phyloP scores from a whole-genome alignment of 768 basidiomycete genomes.

The Lactarius pseudohatsudake region DNA sequence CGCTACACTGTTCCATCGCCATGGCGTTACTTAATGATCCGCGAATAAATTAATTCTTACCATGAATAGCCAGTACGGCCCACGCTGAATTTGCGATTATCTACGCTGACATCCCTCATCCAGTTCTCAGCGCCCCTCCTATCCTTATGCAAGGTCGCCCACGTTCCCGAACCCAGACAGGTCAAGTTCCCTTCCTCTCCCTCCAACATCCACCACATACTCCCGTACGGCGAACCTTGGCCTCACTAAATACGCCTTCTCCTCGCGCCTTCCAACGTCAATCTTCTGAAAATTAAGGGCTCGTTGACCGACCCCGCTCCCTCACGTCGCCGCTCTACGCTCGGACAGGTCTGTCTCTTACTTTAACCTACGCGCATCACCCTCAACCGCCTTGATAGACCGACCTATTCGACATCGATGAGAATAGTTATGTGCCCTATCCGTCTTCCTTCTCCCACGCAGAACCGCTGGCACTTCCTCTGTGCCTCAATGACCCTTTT shows the following conservation, averaged over 20 bases:
- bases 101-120: conserved; percentile 9
- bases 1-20: conserved; percentile 30
- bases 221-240: conserved; percentile 40
- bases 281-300: conserved; percentile 63
- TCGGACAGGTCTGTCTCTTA: conserved; percentile 41
- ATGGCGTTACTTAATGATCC: conserved; percentile 41
- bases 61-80: conserved; percentile 22
- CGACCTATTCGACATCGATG: conserved; percentile 74
- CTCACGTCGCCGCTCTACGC: conserved; percentile 42
- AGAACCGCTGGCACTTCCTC: conserved; percentile 35
- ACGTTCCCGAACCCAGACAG: conserved; percentile 33
- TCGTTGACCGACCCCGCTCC: conserved; percentile 71
- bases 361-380: conserved; percentile 25
- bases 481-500: conserved; percentile 47
- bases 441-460: conserved; percentile 40
- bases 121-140: conserved; percentile 29
- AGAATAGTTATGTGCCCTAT: conserved; percentile 60
- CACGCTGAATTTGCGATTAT: not conserved
- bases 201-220: conserved; percentile 34
- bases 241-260: conserved; percentile 59
- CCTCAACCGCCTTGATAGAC: conserved; percentile 34
- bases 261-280: conserved; percentile 56
- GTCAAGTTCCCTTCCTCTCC: conserved; percentile 33
- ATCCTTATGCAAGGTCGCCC: conserved; percentile 30
- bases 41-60: conserved; percentile 29